These are phyloP conservation scores for Apostasia shenzhenica DNA, from an alignment of 106 monocot genomes.

Conservation along the genomic window DNA sequence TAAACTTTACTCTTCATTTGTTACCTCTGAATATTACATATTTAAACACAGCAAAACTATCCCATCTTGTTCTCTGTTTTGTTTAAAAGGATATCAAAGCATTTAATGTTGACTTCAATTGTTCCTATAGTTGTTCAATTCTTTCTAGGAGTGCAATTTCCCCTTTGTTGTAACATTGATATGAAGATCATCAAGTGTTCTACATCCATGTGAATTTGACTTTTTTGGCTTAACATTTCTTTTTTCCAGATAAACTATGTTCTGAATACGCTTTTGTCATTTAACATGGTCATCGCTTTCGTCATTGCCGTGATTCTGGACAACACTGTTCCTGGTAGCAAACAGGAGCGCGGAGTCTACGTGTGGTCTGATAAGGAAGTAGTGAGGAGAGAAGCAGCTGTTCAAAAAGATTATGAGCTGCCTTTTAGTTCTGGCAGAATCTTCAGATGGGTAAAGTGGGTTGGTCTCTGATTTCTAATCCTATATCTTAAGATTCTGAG, in stretches of 20 bases:
- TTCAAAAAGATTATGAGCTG: conserved; percentile 60
- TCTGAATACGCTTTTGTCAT: conserved; percentile 69
- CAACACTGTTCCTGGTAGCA: conserved; percentile 86
- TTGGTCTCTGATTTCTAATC: conserved; percentile 48
- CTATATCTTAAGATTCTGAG: no score
- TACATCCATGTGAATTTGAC: no score
- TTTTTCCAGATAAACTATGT: conserved; percentile 69
- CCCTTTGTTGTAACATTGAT: no score
- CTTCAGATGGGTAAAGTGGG: conserved; percentile 92
- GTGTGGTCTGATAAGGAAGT: conserved; percentile 74
- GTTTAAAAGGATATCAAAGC: no score
- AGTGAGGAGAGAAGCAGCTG: conserved; percentile 50
- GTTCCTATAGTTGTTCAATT: no score
- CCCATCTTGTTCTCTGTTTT: no score
- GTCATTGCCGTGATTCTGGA: conserved; percentile 72
- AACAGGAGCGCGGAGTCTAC: conserved; percentile 76
- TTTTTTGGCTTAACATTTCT: neutral
- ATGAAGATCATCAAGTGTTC: no score
- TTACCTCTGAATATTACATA: no score
- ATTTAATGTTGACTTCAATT: no score
- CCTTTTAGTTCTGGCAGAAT: conserved; percentile 56
- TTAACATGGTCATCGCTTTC: conserved; percentile 88
- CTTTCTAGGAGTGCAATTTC: no score
- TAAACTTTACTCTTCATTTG: no score
- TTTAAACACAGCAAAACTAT: no score